These are phyloP conservation scores for Luffa aegyptiaca DNA, from an alignment of 306 rosid genomes.

Conservation along the genomic window DNA sequence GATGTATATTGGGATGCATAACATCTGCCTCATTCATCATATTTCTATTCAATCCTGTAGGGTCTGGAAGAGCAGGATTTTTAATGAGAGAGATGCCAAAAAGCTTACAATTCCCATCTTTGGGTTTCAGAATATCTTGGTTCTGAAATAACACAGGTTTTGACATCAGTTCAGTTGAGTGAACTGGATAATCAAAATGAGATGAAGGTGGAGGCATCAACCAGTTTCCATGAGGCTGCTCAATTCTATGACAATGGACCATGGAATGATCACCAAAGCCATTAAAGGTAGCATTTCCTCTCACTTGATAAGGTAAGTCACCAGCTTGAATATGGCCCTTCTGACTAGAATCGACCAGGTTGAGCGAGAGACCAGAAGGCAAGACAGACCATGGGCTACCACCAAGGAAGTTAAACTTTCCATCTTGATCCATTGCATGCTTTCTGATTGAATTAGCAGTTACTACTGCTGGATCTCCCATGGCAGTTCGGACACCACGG, in stretches of 20 bases:
- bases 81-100: slow-evolving; percentile 69
- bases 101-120: slow-evolving; percentile 67
- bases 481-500: slow-evolving; percentile 19
- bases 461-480: slow-evolving; percentile 27
- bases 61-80: slow-evolving; percentile 26
- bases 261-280: slow-evolving; percentile 40
- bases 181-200: slow-evolving; percentile 35
- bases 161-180: slow-evolving; percentile 32
- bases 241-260: slow-evolving; percentile 45
- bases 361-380: slow-evolving; percentile 50
- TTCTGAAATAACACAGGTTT: slow-evolving; percentile 24
- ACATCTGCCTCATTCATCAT: slow-evolving; percentile 25
- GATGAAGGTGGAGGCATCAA: slow-evolving; percentile 60
- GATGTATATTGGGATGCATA: slow-evolving; percentile 19
- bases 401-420: slow-evolving; percentile 35
- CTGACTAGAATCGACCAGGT: slow-evolving; percentile 38
- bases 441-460: slow-evolving; percentile 36
- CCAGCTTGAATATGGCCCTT: slow-evolving; percentile 42
- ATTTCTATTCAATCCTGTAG: slow-evolving; percentile 21
- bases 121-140: slow-evolving; percentile 33
- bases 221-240: slow-evolving; percentile 48
- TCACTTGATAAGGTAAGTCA: slow-evolving; percentile 35
- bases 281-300: slow-evolving; percentile 36
- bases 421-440: slow-evolving; percentile 45
- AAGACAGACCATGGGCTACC: slow-evolving; percentile 40